phyloP scores from a whole-genome alignment of 2,329 filamentous ascomycete genomes.

The Fusarium anthophilum region DNA sequence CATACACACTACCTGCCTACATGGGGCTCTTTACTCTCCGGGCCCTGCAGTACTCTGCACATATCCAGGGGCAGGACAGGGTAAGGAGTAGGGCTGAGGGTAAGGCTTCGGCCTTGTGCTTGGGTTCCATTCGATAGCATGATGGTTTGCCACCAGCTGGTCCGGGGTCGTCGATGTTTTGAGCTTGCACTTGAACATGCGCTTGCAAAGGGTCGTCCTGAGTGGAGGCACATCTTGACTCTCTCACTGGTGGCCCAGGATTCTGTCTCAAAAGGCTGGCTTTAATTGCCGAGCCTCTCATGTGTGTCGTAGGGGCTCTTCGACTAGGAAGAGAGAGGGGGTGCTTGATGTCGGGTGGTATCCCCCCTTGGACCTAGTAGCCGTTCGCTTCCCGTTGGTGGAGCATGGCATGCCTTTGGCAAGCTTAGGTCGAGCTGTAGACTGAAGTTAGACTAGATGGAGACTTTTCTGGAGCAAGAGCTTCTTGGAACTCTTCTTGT shows the following conservation, averaged over 20 bases:
- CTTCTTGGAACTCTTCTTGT: constrained; percentile 15
- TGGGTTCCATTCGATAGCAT: constrained; percentile 33
- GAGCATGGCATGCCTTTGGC: constrained; percentile 28
- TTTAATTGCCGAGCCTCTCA: constrained; percentile 36
- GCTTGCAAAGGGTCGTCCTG: constrained; percentile 32
- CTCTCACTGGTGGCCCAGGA: constrained; percentile 30
- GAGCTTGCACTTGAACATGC: constrained; percentile 38
- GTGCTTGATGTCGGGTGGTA: constrained; percentile 26
- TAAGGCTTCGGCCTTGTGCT: constrained; percentile 34
- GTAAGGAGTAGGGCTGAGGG: constrained; percentile 40
- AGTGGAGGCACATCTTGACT: constrained; percentile 34
- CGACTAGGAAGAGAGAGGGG: constrained; percentile 16
- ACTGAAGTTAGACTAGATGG: constrained; percentile 26
- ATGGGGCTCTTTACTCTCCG: constrained; percentile 26
- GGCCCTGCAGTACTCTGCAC: constrained; percentile 31
- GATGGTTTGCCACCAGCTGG: constrained; percentile 42
- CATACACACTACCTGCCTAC: background rate
- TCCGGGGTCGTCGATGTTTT: constrained; percentile 35
- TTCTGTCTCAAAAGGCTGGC: constrained; percentile 31
- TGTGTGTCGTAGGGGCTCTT: constrained; percentile 23
- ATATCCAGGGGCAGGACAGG: constrained; percentile 30
- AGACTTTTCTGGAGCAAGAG: constrained; percentile 35
- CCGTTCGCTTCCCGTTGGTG: constrained; percentile 44
- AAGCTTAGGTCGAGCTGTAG: constrained; percentile 23
- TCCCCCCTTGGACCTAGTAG: constrained; percentile 36